Base-by-base conservation (phyloP, 306 rosid genomes). In the Spatholobus suberectus region DNA sequence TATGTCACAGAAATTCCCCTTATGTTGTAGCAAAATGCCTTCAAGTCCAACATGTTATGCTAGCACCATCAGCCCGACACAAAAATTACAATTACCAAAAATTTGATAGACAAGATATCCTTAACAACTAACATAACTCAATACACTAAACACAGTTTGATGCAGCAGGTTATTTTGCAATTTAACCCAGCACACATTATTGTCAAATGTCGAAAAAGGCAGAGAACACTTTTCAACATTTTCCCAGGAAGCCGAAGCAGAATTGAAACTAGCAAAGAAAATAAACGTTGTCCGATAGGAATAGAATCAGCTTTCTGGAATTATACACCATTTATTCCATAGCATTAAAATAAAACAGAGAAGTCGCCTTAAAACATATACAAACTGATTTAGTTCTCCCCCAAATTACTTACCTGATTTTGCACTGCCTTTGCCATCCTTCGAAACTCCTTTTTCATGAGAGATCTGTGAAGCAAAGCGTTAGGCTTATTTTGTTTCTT, bases 401-500 rank as follows among this genome's bases (percentile, higher is more conserved):
- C 18, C 6, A 37, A 18, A 12, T 46, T 75, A 96, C 99, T n/a
- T n/a, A n/a, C n/a, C 99, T 96, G 99, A 82, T 96, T 90, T 2
- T 76, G 70, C 4, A 96, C 90, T 0, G 97, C 94, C 57, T 89
- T 90, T 3, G 97, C 97, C 96, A 94, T 94, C 26, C 92, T 90
- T 0, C 86, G 57, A 62, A 96, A 94, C 82, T 94, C 99, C 79
- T 96, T 94, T 67, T 93, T 96, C 95, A 96, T 83, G 41, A 94
- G 85, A 75, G 98, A 93, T 82, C 88, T 94, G 85, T 96, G 96
- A 67, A 92, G 90, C 88, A 88, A 83, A 18, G 92, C 83, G 24
- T 90, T 78, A 0, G 98, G 99, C 70, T 96, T 96, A 90, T 87
- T 96, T 81, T 94, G 97, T 74, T 94, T 96, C 97, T 88, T 96